Evolutionary conservation across 2,329 filamentous ascomycete genomes (phyloP).

Genomic region (Tolypocladium guangdongense): DNA sequence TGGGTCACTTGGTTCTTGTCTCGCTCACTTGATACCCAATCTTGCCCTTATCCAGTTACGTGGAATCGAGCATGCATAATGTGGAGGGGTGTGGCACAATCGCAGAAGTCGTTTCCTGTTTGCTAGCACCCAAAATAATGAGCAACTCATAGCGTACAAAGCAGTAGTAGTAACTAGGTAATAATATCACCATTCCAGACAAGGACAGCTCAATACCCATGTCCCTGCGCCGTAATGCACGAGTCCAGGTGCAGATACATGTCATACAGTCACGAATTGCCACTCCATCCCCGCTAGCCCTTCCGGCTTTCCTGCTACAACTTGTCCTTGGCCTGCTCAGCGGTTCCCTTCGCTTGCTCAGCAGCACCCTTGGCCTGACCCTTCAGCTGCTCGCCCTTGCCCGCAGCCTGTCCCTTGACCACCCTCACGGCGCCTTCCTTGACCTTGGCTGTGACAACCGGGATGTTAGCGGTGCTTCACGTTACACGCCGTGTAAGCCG

Average conservation of each 20-base stretch:
- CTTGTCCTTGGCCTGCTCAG: conserved; percentile 22
- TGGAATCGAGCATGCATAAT: neutral
- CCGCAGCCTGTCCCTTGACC: conserved; percentile 21
- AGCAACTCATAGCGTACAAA: neutral
- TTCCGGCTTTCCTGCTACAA: neutral
- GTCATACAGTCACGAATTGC: neutral
- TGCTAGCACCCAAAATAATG: neutral
- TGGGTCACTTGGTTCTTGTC: neutral
- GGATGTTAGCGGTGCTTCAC: neutral
- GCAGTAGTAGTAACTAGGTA: neutral
- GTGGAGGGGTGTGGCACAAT: neutral
- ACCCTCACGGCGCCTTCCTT: conserved; percentile 33
- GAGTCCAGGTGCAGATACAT: neutral
- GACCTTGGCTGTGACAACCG: conserved; percentile 29
- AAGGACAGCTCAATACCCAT: neutral
- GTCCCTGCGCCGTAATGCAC: neutral
- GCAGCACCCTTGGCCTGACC: conserved; percentile 27
- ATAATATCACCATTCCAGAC: neutral
- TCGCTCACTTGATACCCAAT: neutral
- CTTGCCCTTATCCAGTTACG: neutral
- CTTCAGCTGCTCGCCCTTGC: conserved; percentile 19
- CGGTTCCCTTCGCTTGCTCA: conserved; percentile 28
- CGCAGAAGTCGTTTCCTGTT: too few species aligned
- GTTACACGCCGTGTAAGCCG: neutral
- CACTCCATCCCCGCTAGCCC: neutral